Evolutionary conservation across 2,329 filamentous ascomycete genomes (phyloP).

Genomic region (Hypoxylon sp.): DNA sequence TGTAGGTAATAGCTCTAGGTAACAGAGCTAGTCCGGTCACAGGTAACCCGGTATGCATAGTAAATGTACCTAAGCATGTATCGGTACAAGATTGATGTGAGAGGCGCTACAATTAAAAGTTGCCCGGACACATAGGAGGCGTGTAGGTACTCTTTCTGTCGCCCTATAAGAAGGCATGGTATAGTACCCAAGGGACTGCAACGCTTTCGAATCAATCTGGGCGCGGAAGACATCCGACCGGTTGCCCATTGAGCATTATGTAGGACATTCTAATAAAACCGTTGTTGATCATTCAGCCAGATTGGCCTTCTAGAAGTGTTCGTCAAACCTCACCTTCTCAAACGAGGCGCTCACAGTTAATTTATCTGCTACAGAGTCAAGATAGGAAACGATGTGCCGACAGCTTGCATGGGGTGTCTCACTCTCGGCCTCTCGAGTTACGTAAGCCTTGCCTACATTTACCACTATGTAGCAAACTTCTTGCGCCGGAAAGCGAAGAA

Average conservation of each 20-base stretch:
- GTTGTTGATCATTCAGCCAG: constrained; percentile 36
- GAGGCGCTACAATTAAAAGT: not conserved
- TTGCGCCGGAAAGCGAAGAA: constrained; percentile 22
- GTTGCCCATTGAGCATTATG: constrained; percentile 22
- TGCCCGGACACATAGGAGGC: not conserved
- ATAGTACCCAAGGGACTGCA: constrained; percentile 12
- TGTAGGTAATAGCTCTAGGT: not conserved
- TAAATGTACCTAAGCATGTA: not conserved
- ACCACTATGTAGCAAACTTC: constrained; percentile 12
- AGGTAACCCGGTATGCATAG: no score
- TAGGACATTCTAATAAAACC: constrained; percentile 30
- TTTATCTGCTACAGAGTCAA: constrained; percentile 40
- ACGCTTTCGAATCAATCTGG: constrained; percentile 15
- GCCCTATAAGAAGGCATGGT: constrained; percentile 8
- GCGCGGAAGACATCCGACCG: constrained; percentile 45
- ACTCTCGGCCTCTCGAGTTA: constrained; percentile 18
- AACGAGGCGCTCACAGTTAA: constrained; percentile 32
- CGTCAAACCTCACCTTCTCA: constrained; percentile 23
- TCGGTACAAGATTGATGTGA: not conserved
- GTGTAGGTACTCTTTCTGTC: not conserved
- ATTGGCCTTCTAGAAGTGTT: constrained; percentile 43
- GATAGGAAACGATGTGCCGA: constrained; percentile 30
- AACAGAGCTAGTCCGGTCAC: not conserved
- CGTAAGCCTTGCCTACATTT: constrained; percentile 31
- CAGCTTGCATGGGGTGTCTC: constrained; percentile 38